A percentile compares a stretch with the other conserved stretches of the same genome.
Evolutionary conservation across 192 early-diverging fungal species (phyloP).

Genomic region (Backusella mclennaniae): DNA sequence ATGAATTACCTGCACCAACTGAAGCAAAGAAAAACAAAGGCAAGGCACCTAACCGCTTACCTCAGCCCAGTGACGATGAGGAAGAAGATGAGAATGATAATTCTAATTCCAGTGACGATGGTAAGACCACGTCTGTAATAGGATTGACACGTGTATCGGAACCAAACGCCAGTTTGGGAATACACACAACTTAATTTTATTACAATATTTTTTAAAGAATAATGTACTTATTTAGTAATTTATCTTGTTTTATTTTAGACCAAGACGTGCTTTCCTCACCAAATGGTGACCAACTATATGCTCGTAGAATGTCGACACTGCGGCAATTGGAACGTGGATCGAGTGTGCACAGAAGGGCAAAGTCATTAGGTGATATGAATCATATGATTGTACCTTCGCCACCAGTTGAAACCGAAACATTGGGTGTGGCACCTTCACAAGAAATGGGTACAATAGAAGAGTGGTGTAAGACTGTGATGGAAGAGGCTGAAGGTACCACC

Average conservation of each 20-base stretch:
- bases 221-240: not conserved
- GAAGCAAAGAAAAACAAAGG: conserved; percentile 8
- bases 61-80: conserved; percentile 26
- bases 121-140: conserved; percentile 1
- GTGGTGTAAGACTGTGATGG: conserved; percentile 16
- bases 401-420: not conserved
- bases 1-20: not conserved
- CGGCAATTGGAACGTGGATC: conserved; percentile 23
- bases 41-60: not conserved
- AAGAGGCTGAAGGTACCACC: not conserved
- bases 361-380: conserved; percentile 18
- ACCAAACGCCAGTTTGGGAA: not conserved
- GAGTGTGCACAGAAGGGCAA: conserved; percentile 19
- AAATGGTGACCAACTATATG: conserved; percentile 12
- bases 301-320: conserved; percentile 24
- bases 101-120: conserved; percentile 9
- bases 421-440: not conserved
- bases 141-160: not conserved
- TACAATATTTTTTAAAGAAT: not conserved
- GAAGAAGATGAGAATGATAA: conserved; percentile 23
- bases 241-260: not conserved
- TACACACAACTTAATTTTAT: not conserved
- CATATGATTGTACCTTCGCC: not conserved
- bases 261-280: not conserved
- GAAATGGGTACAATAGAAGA: conserved; percentile 11